phyloP scores from a whole-genome alignment of 768 basidiomycete genomes.

The Boletus subparvulus region DNA sequence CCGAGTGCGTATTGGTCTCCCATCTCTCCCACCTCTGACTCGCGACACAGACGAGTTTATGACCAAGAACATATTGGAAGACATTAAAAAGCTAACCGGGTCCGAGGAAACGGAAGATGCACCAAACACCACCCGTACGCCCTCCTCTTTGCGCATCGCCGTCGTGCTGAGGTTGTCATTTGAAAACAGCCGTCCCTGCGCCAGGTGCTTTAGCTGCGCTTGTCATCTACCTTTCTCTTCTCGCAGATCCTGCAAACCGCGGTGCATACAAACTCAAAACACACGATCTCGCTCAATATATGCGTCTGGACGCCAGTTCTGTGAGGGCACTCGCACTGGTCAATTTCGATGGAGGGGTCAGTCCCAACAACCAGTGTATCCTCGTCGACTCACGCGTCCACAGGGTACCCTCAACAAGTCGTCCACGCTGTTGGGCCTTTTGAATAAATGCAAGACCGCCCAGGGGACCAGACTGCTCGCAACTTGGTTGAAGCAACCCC shows the following conservation, averaged over 20 bases:
- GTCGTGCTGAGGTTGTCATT: not conserved
- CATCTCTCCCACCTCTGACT: not conserved
- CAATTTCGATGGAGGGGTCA: slow-evolving; percentile 54
- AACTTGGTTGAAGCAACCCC: slow-evolving; percentile 93
- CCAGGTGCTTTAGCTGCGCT: slow-evolving; percentile 82
- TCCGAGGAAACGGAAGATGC: slow-evolving; percentile 28
- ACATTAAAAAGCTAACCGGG: slow-evolving; percentile 50
- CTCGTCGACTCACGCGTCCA: not conserved
- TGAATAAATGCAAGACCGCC: slow-evolving; percentile 95
- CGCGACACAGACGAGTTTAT: slow-evolving; percentile 72
- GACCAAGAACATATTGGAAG: slow-evolving; percentile 74
- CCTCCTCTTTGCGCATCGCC: not conserved
- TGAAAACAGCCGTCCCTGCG: slow-evolving; percentile 62
- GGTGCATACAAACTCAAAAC: slow-evolving; percentile 77
- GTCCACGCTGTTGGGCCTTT: slow-evolving; percentile 81
- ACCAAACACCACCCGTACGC: slow-evolving; percentile 13
- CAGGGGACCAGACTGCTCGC: slow-evolving; percentile 88
- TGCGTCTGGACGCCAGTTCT: slow-evolving; percentile 95
- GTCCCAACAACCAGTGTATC: slow-evolving; percentile 1
- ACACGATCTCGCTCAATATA: slow-evolving; percentile 91
- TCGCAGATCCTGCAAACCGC: slow-evolving; percentile 75
- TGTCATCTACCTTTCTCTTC: slow-evolving; percentile 76
- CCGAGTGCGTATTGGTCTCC: slow-evolving; percentile 52
- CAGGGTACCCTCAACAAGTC: slow-evolving; percentile 70
- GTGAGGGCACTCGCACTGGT: slow-evolving; percentile 85